These are phyloP conservation scores for Oryza brachyantha DNA, from an alignment of 176 grass and related monocot species.

Conservation along the genomic window DNA sequence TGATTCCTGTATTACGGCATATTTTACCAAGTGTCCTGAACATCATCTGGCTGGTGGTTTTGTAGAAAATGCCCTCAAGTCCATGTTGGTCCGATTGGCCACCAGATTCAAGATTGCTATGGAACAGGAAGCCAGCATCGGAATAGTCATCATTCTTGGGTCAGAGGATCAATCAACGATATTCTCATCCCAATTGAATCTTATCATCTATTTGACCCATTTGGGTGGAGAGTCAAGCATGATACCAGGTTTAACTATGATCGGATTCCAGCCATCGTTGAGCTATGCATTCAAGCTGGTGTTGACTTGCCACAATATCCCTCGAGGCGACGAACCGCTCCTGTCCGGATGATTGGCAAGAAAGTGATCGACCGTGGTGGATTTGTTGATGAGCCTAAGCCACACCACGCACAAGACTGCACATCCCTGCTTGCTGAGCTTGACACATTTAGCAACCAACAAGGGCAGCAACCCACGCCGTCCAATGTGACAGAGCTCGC, in stretches of 20 bases:
- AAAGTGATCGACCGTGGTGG: constrained; percentile 72
- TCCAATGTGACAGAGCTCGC: constrained; percentile 55
- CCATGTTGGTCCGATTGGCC: constrained; percentile 76
- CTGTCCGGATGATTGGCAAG: constrained; percentile 85
- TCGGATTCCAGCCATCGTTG: constrained; percentile 84
- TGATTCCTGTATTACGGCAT: background rate
- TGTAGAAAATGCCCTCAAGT: constrained; percentile 82
- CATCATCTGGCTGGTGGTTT: constrained; percentile 6
- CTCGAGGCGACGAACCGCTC: constrained; percentile 62
- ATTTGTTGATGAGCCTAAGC: constrained; percentile 71
- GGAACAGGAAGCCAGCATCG: constrained; percentile 67
- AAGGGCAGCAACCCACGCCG: constrained; percentile 24
- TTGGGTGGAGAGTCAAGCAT: constrained; percentile 85
- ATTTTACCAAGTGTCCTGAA: constrained; percentile 7
- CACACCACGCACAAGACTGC: constrained; percentile 52
- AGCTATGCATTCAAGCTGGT: constrained; percentile 93
- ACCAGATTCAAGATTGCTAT: constrained; percentile 75
- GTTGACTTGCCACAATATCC: constrained; percentile 79
- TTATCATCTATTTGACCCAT: constrained; percentile 91
- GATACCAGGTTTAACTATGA: constrained; percentile 81
- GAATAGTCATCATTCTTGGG: constrained; percentile 79
- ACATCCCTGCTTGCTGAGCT: constrained; percentile 69
- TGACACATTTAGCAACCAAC: constrained; percentile 60
- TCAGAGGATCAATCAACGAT: constrained; percentile 74
- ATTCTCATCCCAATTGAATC: constrained; percentile 78